Base-by-base conservation (phyloP, 805 yeast genomes). In the Monosporozyma solicola region DNA sequence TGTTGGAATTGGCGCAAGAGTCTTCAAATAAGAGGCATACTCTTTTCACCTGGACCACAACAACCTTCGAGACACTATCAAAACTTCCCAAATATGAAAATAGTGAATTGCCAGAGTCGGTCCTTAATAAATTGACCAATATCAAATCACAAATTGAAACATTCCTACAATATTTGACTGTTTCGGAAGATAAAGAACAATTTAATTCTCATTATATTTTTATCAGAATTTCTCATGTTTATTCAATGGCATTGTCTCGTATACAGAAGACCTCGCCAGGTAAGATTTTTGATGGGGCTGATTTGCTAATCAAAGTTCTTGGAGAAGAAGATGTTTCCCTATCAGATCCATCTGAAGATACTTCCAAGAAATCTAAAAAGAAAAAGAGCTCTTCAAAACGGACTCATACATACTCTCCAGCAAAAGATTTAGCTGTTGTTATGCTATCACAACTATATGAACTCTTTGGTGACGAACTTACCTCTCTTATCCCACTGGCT, bases 401-500 rank as follows among this genome's bases (percentile, higher is more conserved):
- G 16, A 49, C 53, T 0, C 60, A 63, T 51, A 49, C 50, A 8
- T 59, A 57, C 39, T 55, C 66, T 1, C 59, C 65, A 15, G 58
- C 64, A 5, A 71, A 68, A 53, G 62, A 66, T 29, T 13, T 70
- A 24, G 63, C 71, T 7, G 58, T 58, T 41, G 64, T 64, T 0
- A 51, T 66, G 1, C 58, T 73, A 13, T 58, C 58, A 0, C 66
- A 63, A 16, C 51, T 72, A 3, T 66, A 68, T 52, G 70, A 70
- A 53, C 52, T 58, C 0, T 72, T 68, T 58, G 68, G 70, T 1
- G 61, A 63, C 11, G 66, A 66, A 10, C 54, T 73, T 2, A 60
- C 66, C 5, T 68, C 75, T 1, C 61, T 72, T 41, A 60, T 64
- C 1, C 72, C 76, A 6, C 53, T 69, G 4, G 39, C 72, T 3